A percentile compares a stretch with the other conserved stretches of the same genome.
phyloP scores from a whole-genome alignment of 2,329 filamentous ascomycete genomes.

The Calonectria hongkongensis region DNA sequence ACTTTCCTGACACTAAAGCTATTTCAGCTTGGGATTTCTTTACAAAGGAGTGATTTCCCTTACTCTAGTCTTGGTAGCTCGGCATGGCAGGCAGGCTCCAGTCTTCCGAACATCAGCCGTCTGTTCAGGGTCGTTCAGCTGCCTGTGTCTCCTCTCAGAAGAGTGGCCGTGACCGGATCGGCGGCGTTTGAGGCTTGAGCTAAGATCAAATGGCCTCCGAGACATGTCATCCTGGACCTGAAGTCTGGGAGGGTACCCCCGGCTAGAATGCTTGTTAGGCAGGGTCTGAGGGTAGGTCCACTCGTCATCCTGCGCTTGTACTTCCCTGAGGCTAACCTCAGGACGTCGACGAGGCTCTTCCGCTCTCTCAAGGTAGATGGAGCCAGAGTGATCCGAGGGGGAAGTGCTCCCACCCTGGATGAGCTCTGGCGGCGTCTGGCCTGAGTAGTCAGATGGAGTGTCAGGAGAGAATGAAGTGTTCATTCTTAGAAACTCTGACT shows the following conservation, averaged over 20 bases:
- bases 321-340: conserved; percentile 58
- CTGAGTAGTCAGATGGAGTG: conserved; percentile 61
- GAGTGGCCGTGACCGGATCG: conserved; percentile 58
- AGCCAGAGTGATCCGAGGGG: conserved; percentile 63
- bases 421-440: conserved; percentile 62
- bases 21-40: conserved; percentile 55
- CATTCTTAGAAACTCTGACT: conserved; percentile 59
- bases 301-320: conserved; percentile 62
- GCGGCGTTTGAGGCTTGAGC: conserved; percentile 60
- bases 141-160: conserved; percentile 61
- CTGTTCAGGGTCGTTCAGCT: conserved; percentile 64
- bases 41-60: conserved; percentile 54
- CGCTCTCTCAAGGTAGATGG: conserved; percentile 57
- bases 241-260: conserved; percentile 58
- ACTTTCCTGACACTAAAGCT: conserved; percentile 62
- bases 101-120: conserved; percentile 70
- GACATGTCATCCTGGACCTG: conserved; percentile 56
- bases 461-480: conserved; percentile 58
- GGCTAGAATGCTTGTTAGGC: conserved; percentile 56
- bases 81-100: conserved; percentile 69
- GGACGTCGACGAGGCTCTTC: conserved; percentile 57
- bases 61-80: conserved; percentile 68
- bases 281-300: conserved; percentile 64
- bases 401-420: conserved; percentile 62
- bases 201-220: conserved; percentile 49